These are phyloP conservation scores for Ogataea glucozyma DNA, from an alignment of 805 yeast genomes.

Conservation along the genomic window DNA sequence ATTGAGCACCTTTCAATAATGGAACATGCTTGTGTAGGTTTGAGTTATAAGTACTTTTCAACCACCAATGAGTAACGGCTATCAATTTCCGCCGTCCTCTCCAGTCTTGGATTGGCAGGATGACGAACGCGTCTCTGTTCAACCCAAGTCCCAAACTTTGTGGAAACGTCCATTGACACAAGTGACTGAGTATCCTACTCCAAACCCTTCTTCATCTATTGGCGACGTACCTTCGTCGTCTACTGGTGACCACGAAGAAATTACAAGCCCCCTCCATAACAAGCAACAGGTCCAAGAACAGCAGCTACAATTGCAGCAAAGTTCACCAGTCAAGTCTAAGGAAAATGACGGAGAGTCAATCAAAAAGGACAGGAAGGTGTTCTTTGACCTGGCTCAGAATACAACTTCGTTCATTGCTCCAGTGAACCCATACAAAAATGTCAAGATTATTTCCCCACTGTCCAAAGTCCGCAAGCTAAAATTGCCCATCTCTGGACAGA, in stretches of 20 bases:
- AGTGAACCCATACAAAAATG: background rate
- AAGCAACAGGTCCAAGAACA: too few relatives aligned
- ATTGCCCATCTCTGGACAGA: conserved; percentile 40
- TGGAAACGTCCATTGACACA: conserved; percentile 2
- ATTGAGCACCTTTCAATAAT: background rate
- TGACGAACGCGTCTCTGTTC: conserved; percentile 9
- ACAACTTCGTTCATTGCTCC: conserved; percentile 38
- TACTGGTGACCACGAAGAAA: conserved; percentile 7
- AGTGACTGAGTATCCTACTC: conserved; percentile 58
- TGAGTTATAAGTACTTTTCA: background rate
- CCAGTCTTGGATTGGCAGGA: conserved; percentile 27
- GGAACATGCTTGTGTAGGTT: too few relatives aligned
- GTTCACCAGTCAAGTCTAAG: background rate
- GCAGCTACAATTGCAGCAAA: too few relatives aligned
- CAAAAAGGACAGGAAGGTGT: conserved; percentile 11
- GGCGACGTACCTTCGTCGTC: conserved; percentile 35
- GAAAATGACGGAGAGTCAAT: background rate
- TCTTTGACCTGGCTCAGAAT: conserved; percentile 17
- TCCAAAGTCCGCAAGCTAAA: conserved; percentile 40
- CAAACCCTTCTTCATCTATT: conserved; percentile 64
- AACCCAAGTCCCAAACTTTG: background rate
- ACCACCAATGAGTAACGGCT: conserved; percentile 1
- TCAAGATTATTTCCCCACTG: conserved; percentile 37
- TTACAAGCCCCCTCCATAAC: background rate
- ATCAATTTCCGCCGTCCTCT: conserved; percentile 38